These are phyloP conservation scores for Hordeum pubiflorum DNA, from an alignment of 202 grass and related monocot genomes.

Conservation along the genomic window DNA sequence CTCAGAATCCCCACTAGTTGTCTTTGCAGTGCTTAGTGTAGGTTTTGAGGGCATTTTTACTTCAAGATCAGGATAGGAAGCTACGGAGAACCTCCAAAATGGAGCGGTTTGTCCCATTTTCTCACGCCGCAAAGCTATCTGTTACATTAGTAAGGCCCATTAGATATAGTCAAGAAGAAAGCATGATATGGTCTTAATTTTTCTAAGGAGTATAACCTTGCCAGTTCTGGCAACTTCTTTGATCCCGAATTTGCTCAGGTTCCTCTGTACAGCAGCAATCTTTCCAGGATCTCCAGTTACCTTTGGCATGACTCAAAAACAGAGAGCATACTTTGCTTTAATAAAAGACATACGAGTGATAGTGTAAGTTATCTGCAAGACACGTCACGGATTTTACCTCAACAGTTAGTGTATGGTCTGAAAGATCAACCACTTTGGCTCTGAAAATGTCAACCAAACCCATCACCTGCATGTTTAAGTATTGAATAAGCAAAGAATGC, in stretches of 20 bases:
- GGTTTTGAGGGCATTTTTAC: neutral
- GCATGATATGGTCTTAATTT: neutral
- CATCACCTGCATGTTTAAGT: conserved; percentile 49
- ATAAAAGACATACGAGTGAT: neutral
- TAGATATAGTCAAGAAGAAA: conserved; percentile 13
- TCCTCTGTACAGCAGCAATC: conserved; percentile 71
- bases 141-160: conserved; percentile 14
- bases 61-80: conserved; percentile 64
- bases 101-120: conserved; percentile 60
- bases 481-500: neutral
- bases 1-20: neutral
- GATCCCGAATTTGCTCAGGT: conserved; percentile 81
- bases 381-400: conserved; percentile 33
- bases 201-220: conserved; percentile 37
- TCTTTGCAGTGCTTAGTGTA: neutral
- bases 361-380: neutral
- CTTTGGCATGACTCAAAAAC: conserved; percentile 24
- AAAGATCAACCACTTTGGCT: conserved; percentile 68
- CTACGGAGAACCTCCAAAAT: conserved; percentile 63
- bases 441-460: conserved; percentile 59
- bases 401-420: conserved; percentile 52
- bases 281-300: conserved; percentile 97
- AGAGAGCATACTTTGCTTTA: neutral
- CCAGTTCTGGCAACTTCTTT: conserved; percentile 91
- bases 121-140: conserved; percentile 72